These are phyloP conservation scores for Paecilomyces fulvus DNA, from an alignment of 2,329 filamentous ascomycete genomes.

Conservation along the genomic window DNA sequence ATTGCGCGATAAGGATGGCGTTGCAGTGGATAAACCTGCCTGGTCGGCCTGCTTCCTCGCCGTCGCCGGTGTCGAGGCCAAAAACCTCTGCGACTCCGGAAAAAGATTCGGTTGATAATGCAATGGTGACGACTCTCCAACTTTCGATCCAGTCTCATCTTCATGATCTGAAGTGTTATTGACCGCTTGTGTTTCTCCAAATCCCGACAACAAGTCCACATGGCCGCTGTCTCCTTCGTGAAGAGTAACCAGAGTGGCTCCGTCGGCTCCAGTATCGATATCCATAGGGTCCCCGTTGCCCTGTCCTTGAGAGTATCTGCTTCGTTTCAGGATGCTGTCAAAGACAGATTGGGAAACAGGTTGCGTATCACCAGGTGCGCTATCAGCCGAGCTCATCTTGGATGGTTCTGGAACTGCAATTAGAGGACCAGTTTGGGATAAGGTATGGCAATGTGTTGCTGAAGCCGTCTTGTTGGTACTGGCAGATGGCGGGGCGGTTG, in stretches of 20 bases:
- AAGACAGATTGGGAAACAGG: constrained; percentile 37
- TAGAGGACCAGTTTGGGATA: constrained; percentile 10
- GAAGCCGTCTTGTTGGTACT: not conserved
- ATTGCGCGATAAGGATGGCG: constrained; percentile 35
- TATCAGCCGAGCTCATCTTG: constrained; percentile 28
- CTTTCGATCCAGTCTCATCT: constrained; percentile 25
- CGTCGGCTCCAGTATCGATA: constrained; percentile 17
- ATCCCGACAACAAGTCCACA: constrained; percentile 33
- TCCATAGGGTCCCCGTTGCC: constrained; percentile 3
- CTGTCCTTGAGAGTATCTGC: constrained; percentile 17
- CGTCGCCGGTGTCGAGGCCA: constrained; percentile 34
- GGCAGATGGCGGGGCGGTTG: not conserved
- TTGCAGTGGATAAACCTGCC: constrained; percentile 21
- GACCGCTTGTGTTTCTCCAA: constrained; percentile 20
- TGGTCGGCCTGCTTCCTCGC: constrained; percentile 25
- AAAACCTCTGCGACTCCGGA: constrained; percentile 39
- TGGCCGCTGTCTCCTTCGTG: constrained; percentile 36
- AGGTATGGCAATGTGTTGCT: not conserved
- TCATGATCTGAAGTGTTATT: constrained; percentile 43
- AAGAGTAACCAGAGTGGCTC: constrained; percentile 29
- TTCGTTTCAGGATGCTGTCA: constrained; percentile 31
- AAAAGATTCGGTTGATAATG: constrained; percentile 32
- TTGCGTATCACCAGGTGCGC: constrained; percentile 34
- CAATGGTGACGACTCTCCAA: constrained; percentile 29
- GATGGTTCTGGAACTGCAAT: constrained; percentile 13